phyloP scores from a whole-genome alignment of 2,329 filamentous ascomycete genomes.

The Tolypocladium endophyticum region DNA sequence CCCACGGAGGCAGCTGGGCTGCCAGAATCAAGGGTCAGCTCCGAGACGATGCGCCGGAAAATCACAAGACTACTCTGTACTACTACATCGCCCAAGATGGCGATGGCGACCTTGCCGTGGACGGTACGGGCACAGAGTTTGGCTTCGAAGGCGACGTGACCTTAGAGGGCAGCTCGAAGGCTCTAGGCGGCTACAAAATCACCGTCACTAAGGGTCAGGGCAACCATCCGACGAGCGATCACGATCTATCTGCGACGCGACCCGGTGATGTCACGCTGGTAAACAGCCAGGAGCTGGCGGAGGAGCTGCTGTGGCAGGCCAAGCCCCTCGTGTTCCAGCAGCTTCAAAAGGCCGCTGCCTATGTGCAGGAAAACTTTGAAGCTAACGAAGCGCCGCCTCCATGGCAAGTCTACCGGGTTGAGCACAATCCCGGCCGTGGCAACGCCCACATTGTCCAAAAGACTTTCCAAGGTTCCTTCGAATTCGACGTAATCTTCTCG shows the following conservation, averaged over 20 bases:
- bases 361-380: slow-evolving; percentile 37
- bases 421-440: slow-evolving; percentile 56
- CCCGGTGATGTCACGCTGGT: slow-evolving; percentile 69
- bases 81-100: slow-evolving; percentile 81
- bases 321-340: slow-evolving; percentile 53
- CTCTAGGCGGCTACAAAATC: slow-evolving; percentile 72
- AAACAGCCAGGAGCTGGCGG: slow-evolving; percentile 54
- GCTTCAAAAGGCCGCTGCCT: slow-evolving; percentile 38
- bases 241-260: slow-evolving; percentile 57
- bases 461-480: slow-evolving; percentile 79
- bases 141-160: slow-evolving; percentile 52
- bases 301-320: slow-evolving; percentile 71
- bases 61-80: slow-evolving; percentile 65
- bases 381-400: slow-evolving; percentile 67
- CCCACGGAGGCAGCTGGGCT: slow-evolving; percentile 84
- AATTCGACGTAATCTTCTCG: slow-evolving; percentile 87
- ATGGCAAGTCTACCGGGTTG: slow-evolving; percentile 73
- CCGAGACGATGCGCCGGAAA: slow-evolving; percentile 53
- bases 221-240: slow-evolving; percentile 50
- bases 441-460: slow-evolving; percentile 89
- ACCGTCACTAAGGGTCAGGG: slow-evolving; percentile 61
- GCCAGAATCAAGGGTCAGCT: slow-evolving; percentile 76
- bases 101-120: slow-evolving; percentile 50
- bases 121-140: slow-evolving; percentile 36
- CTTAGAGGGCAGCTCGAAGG: slow-evolving; percentile 57